Base-by-base conservation (phyloP, 148 eudicot genomes). In the Euryodendron excelsum region DNA sequence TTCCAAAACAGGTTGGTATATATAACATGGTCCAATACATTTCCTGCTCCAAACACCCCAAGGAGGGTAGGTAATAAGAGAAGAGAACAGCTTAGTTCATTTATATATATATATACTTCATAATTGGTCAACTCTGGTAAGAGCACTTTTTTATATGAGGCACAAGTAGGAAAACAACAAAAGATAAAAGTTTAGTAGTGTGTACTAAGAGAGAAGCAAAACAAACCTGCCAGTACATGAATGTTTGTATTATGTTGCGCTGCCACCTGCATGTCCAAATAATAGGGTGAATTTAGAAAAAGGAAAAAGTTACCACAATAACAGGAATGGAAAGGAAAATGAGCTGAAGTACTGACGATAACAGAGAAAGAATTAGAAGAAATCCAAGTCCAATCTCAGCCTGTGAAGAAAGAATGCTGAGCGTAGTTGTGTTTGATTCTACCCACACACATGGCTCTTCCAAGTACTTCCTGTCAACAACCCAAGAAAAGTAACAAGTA, bases 221-320 rank as follows among this genome's bases (percentile, higher is more conserved):
- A 74, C 81, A 44, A 79, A 96, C 99, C 98, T 96, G 99, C 98
- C 99, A 96, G 85, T 93, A 96, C 94, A 96, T 92, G 82, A 96
- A 91, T 67, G 91, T 83, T 64, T 93, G 98, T 66, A 96, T 80
- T 52, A 96, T 88, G 82, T 91, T 96, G 74, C 99, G 98, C 83
- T 96, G 98, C 98, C 96, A 93, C 85, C 99, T 96, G 91, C 84
- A 88, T 53, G 67, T 39, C 8, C 61, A 53, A 45, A 64, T 45
- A 61, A 79, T 48, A 28, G 15, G n/a, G n/a, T 36, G 36, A 73
- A 72, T 53, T 47, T 52, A 48, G 30, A 52, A 33, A 48, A 52
- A 5, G 28, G 13, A 72, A 1, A 20, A 11, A 30, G 14, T 18
- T 21, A 31, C n/a, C 41, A 41, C 39, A 1, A 25, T 47, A 76